Conservation (phyloP, 768 basidiomycete species). For the Xanthoconium purpureum region DNA sequence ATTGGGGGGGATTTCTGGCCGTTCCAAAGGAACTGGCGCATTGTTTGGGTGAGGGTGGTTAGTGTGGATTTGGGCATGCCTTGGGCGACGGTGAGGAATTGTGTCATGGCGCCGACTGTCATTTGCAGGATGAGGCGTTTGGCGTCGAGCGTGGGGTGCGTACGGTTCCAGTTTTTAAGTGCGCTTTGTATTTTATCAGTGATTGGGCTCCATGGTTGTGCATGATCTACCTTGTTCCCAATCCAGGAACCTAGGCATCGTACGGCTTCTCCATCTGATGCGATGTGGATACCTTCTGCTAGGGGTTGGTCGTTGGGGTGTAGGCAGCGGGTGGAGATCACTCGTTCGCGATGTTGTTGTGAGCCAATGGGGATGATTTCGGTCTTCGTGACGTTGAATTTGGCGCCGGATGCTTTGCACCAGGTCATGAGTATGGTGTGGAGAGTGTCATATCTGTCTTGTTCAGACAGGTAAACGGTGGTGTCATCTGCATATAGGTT, state of each 20-base stretch:
- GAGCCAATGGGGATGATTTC: constrained; percentile 28
- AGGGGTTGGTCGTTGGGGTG: not conserved
- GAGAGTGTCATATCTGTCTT: not conserved
- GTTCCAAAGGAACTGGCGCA: not conserved
- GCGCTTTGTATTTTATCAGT: constrained; percentile 20
- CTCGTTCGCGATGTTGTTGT: not conserved
- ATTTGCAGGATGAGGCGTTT: constrained; percentile 19
- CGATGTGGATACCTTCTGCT: too few relatives aligned
- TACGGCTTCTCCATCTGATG: constrained; percentile 4
- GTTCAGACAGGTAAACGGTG: not conserved
- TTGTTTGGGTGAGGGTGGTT: not conserved
- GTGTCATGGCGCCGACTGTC: constrained; percentile 15
- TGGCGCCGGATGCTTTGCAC: constrained; percentile 22
- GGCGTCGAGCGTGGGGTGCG: constrained; percentile 15
- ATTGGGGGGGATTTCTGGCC: not conserved
- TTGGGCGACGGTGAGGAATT: constrained; percentile 33
- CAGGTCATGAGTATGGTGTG: constrained; percentile 37
- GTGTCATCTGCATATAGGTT: not conserved
- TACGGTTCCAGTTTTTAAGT: not conserved
- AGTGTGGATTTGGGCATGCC: not conserved
- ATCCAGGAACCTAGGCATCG: constrained; percentile 21
- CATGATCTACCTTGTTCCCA: constrained; percentile 17
- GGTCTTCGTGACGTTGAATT: constrained; percentile 25
- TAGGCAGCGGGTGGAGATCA: too few relatives aligned
- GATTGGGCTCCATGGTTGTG: constrained; percentile 10